These are phyloP conservation scores for Euryodendron excelsum DNA, from an alignment of 148 eudicot genomes.

Conservation along the genomic window DNA sequence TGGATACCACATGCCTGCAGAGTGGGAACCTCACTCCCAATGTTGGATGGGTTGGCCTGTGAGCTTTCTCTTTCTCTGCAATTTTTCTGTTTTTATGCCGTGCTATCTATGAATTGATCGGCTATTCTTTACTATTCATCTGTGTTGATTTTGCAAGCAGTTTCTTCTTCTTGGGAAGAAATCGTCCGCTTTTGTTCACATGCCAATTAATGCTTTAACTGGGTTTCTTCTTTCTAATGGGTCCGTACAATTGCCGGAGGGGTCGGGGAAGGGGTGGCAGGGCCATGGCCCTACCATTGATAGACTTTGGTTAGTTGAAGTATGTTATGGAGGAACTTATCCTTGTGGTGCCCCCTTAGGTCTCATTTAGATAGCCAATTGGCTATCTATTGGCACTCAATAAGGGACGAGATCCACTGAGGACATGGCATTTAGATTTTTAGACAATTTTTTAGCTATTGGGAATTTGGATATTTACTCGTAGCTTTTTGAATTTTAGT, in stretches of 20 bases:
- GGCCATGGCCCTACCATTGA: too few species aligned
- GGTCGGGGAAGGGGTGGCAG: too few species aligned
- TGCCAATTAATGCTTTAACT: not conserved
- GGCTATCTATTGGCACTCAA: not conserved
- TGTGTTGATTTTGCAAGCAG: not conserved
- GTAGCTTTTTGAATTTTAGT: not conserved
- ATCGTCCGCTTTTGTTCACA: not conserved
- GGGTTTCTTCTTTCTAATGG: not conserved
- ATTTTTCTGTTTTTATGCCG: not conserved
- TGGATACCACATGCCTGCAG: conserved; percentile 84
- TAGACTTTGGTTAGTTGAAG: too few species aligned
- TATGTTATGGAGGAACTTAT: too few species aligned
- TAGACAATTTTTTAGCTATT: not conserved
- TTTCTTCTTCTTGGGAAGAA: not conserved
- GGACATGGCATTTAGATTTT: not conserved
- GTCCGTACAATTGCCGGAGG: too few species aligned
- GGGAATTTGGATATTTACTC: not conserved
- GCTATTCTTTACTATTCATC: not conserved
- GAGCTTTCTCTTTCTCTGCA: conserved; percentile 13
- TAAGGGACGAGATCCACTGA: not conserved
- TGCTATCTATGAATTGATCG: not conserved
- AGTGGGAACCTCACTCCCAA: conserved; percentile 82
- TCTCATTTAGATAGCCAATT: too few species aligned
- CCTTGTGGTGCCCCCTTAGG: too few species aligned
- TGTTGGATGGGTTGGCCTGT: conserved; percentile 98